Conservation (phyloP, 257 asterid genomes). For the Nyctanthes arbortristis region DNA sequence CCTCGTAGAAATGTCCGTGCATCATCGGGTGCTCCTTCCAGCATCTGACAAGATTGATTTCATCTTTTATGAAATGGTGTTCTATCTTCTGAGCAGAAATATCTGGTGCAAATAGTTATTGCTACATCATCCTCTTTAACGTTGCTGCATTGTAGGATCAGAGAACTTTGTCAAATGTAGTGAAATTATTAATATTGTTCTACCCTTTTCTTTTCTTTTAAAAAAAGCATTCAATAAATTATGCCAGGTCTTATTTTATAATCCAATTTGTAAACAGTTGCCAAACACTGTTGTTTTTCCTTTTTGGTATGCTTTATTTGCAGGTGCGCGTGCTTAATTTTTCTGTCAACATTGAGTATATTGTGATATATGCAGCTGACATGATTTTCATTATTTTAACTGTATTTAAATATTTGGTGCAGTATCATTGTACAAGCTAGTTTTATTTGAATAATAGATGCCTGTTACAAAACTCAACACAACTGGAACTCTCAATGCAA, state of each 20-base stretch:
- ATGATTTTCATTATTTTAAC: constrained; percentile 7
- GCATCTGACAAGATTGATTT: background rate
- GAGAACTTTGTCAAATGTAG: constrained; percentile 6
- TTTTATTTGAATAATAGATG: constrained; percentile 50
- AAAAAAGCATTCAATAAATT: too few relatives aligned
- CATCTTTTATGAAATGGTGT: constrained; percentile 20
- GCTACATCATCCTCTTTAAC: constrained; percentile 18
- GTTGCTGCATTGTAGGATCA: background rate
- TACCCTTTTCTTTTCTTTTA: background rate
- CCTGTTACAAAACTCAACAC: constrained; percentile 62
- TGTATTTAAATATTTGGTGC: constrained; percentile 25
- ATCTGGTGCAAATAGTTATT: constrained; percentile 9
- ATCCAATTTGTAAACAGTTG: too few relatives aligned
- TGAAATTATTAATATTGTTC: background rate
- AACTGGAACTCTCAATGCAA: constrained; percentile 58
- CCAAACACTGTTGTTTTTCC: too few relatives aligned
- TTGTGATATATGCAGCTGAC: background rate
- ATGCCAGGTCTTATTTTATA: too few relatives aligned
- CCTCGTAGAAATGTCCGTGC: too few relatives aligned
- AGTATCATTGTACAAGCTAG: constrained; percentile 32
- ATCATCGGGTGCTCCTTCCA: background rate
- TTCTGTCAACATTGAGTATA: background rate
- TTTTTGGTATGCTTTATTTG: background rate
- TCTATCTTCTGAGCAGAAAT: constrained; percentile 7
- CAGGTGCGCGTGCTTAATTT: background rate